A percentile compares a stretch with the other conserved stretches of the same genome.
phyloP scores from a whole-genome alignment of 345 rosid genomes.

The Populus euphratica region DNA sequence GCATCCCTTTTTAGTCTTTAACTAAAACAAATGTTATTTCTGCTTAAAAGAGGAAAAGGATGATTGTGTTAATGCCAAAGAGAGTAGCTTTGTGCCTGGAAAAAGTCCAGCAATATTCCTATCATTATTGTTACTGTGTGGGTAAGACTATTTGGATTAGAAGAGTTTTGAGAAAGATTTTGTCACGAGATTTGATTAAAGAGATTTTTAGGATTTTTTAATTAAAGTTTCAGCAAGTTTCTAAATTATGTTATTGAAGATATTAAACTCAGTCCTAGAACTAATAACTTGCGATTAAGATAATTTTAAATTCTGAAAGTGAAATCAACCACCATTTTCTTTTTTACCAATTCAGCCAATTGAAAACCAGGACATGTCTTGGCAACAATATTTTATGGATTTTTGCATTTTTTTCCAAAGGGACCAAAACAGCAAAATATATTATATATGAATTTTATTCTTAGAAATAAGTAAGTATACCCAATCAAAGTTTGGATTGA shows the following conservation, averaged over 20 bases:
- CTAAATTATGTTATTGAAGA: constrained; percentile 8
- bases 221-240: neutral
- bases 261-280: too few species aligned
- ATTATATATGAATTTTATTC: too few species aligned
- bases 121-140: too few species aligned
- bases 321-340: too few species aligned
- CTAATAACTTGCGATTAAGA: too few species aligned
- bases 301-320: neutral
- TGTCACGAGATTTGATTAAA: too few species aligned
- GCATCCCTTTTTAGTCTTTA: neutral
- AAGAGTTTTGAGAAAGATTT: constrained; percentile 1
- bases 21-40: neutral
- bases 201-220: too few species aligned
- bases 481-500: too few species aligned
- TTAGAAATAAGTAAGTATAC: too few species aligned
- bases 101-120: constrained; percentile 23
- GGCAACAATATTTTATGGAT: neutral
- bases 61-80: neutral
- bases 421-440: neutral
- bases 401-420: neutral
- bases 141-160: neutral
- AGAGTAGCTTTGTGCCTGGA: constrained; percentile 8
- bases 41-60: neutral
- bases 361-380: neutral
- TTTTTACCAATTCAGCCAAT: constrained; percentile 1